phyloP scores from a whole-genome alignment of 75 land plant species.

The Gnetum montanum region DNA sequence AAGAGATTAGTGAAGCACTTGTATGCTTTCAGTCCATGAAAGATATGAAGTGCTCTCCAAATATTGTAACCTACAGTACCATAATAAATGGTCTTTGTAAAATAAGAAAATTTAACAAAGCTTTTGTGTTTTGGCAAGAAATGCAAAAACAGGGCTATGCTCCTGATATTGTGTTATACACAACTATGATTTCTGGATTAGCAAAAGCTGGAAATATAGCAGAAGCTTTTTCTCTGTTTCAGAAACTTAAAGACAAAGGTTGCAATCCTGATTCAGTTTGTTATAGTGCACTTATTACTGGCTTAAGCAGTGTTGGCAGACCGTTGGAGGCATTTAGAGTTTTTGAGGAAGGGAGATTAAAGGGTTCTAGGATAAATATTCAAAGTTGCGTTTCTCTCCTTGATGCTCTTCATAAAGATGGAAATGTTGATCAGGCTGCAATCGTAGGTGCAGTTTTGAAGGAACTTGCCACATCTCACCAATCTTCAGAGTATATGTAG shows the following conservation, averaged over 20 bases:
- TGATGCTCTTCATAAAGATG: conserved; percentile 56
- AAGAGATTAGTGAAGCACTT: conserved; percentile 55
- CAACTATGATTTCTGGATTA: conserved; percentile 68
- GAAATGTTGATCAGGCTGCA: conserved; percentile 55
- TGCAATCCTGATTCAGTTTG: conserved; percentile 52
- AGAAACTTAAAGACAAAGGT: conserved; percentile 47
- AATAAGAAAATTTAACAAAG: conserved; percentile 63
- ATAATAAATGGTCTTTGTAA: conserved; percentile 64
- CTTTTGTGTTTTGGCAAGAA: conserved; percentile 74
- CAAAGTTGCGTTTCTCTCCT: conserved; percentile 50
- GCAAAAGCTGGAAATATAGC: conserved; percentile 46
- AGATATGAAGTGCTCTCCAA: conserved; percentile 57
- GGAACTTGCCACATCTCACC: conserved; percentile 54
- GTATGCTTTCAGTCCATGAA: conserved; percentile 62
- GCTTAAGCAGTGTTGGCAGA: conserved; percentile 35
- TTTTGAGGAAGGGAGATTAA: conserved; percentile 51
- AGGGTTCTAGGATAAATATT: conserved; percentile 33
- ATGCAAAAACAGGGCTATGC: conserved; percentile 58
- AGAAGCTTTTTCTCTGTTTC: conserved; percentile 36
- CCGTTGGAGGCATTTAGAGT: conserved; percentile 44
- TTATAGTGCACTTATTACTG: conserved; percentile 51
- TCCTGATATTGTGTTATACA: conserved; percentile 65
- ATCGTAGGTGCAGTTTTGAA: conserved; percentile 61
- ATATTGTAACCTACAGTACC: conserved; percentile 63
- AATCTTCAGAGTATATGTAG: conserved; percentile 32